Base-by-base conservation (phyloP, 176 grass and related monocot species). In the Raddia guianensis region DNA sequence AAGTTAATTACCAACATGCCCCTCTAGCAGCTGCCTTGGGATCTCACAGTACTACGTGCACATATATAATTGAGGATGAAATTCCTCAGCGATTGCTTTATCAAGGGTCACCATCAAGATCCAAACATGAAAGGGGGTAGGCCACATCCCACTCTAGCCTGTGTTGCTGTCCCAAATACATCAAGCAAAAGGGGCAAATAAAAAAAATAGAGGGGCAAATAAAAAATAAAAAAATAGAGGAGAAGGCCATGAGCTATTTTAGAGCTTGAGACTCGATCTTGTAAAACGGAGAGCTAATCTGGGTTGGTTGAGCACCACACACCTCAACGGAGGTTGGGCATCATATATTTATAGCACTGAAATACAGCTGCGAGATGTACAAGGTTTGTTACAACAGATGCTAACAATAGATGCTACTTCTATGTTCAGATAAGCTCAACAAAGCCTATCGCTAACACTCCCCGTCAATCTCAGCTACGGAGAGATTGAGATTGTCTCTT, bases 91-190 rank as follows among this genome's bases (percentile, higher is more conserved):
- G 7, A 11, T 34, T 19, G 58, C 69, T 65, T 73, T 82, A 48
- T 21, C 42, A 35, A 81, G 79, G 14, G 56, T 81, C 57, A 19
- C 45, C 57, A 49, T 80, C 65, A 40, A 40, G 49, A 14, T 32
- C 20, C 52, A 45, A 5, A 21, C 56, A 18, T 7, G 47, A 73
- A 82, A 64, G 33, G n/a, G n/a, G n/a, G 68, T 60, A 13, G 35
- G 77, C 63, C 55, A 16, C 77, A 32, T 68, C 76, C 47, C 49
- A 9, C 63, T 50, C 49, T 57, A 5, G 8, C 42, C 63, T 56
- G 37, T 7, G 27, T 46, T 20, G 49, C 65, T 58, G 19, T 57
- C 35, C 12, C 54, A 8, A 70, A 34, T 63, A 7, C 11, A 63
- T 32, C 15, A 81, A 60, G 5, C 66, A 42, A 66, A 51, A 72